Base-by-base conservation (phyloP, 2,329 filamentous ascomycete genomes). In the Harringtonia lauricola region DNA sequence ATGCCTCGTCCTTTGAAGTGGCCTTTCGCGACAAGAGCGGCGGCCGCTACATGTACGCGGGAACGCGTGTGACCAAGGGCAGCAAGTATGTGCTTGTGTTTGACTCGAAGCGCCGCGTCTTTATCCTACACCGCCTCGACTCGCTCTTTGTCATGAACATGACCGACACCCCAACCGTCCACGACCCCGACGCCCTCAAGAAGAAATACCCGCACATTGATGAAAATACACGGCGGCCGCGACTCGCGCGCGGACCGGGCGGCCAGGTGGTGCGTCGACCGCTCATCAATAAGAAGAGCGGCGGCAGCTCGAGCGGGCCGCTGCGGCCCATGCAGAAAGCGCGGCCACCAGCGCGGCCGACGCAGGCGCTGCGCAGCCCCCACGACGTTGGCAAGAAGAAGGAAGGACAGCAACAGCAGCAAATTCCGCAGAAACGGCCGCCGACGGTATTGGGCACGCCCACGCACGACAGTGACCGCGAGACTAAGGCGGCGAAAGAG, bases 81-180 rank as follows among this genome's bases (percentile, higher is more conserved):
- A 68, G 65, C 44, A 71, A 80, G 57, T 81, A 76, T 55, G 74
- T 81, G 31, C 72, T 94, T 41, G 74, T 90, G 46, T 92, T 90
- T 57, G 85, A 94, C 60, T 71, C 81, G 9, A 67, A 71, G 17
- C 79, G 77, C 42, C 79, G 90, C 55, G 81, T 74, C 44, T 92
- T 92, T 52, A 79, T 92, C 24, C 72, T 95, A 43, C 87, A 95
- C 64, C 79, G 79, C 41, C 68, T 95, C 43, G 78, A 86, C 57
- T 83, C 81, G n/a, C 80, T 81, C 33, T 83, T 94, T 63, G 81
- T 86, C 55, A 89, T 95, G 81, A 95, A 95, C 60, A 65, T 95
- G 43, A 79, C 76, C 42, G 77, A 73, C 44, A 79, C 79, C 14
- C 85, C 83, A 3, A 74, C 71, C 51, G 81, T 82, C 54, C 66